Conservation (phyloP, 2,329 filamentous ascomycete species). For the Lizonia empirigonia region DNA sequence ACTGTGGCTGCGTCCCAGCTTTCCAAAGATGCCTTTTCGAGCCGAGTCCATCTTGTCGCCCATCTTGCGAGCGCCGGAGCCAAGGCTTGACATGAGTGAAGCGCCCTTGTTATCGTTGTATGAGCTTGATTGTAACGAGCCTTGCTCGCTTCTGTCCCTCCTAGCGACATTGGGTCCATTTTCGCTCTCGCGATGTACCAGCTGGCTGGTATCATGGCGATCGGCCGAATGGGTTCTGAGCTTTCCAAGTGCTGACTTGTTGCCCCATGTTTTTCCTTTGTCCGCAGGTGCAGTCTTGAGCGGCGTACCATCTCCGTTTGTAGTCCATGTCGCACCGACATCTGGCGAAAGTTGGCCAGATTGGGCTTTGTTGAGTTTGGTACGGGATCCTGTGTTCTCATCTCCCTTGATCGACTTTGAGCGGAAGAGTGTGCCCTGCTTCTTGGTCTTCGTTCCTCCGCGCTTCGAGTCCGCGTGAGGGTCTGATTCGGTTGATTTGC, state of each 20-base stretch:
- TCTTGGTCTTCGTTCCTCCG: conserved; percentile 38
- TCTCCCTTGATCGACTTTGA: conserved; percentile 55
- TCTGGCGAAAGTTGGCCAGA: conserved; percentile 40
- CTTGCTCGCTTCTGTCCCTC: conserved; percentile 41
- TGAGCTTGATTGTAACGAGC: conserved; percentile 53
- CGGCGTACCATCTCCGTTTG: conserved; percentile 49
- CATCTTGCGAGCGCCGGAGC: conserved; percentile 72
- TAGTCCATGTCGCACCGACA: conserved; percentile 36
- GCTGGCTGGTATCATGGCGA: conserved; percentile 53
- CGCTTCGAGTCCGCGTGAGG: conserved; percentile 29
- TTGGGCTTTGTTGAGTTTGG: conserved; percentile 44
- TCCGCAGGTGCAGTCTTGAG: conserved; percentile 69
- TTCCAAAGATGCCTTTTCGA: conserved; percentile 82
- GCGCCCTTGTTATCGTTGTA: conserved; percentile 65
- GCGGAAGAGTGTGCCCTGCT: conserved; percentile 48
- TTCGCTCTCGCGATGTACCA: conserved; percentile 41
- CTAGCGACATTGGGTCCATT: conserved; percentile 27
- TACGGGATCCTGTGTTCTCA: conserved; percentile 32
- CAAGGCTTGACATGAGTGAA: conserved; percentile 74
- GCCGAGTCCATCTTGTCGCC: conserved; percentile 74
- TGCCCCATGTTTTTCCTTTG: conserved; percentile 70
- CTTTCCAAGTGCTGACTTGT: conserved; percentile 66
- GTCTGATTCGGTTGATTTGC: conserved; percentile 37
- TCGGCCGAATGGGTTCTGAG: conserved; percentile 76
- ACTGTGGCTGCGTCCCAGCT: conserved; percentile 72